Percentiles rank a stretch among this genome's conserved stretches.
These are phyloP conservation scores for Solanum rostratum DNA, from an alignment of 257 asterid genomes.

Conservation along the genomic window DNA sequence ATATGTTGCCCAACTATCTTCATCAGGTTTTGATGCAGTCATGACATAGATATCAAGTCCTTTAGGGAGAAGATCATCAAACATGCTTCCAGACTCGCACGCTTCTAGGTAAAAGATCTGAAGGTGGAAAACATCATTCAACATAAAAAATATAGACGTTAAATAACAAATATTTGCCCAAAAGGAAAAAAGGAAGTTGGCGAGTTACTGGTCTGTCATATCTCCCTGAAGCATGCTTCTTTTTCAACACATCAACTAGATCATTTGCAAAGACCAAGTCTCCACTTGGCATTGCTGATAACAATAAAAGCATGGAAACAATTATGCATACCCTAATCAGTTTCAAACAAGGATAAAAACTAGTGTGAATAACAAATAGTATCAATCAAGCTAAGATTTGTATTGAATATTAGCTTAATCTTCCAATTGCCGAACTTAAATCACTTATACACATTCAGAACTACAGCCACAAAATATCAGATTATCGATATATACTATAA, in stretches of 20 bases:
- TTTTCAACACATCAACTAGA: slow-evolving; percentile 41
- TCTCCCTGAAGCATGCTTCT: slow-evolving; percentile 73
- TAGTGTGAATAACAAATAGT: background rate
- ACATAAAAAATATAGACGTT: background rate
- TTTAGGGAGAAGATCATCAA: slow-evolving; percentile 84
- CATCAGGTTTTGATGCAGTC: slow-evolving; percentile 88
- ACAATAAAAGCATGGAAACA: background rate
- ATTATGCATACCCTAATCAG: background rate
- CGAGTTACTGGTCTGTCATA: slow-evolving; percentile 68
- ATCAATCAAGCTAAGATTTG: background rate
- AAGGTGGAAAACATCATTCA: background rate
- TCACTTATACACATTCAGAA: background rate
- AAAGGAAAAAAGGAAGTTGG: background rate
- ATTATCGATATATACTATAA: too few species aligned
- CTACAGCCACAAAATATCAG: background rate
- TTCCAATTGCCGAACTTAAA: background rate
- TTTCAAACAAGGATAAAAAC: background rate
- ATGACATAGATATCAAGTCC: slow-evolving; percentile 79
- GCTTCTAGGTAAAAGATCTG: slow-evolving; percentile 92
- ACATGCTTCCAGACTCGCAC: slow-evolving; percentile 93
- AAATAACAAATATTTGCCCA: background rate
- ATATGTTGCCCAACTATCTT: slow-evolving; percentile 91
- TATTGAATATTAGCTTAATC: background rate
- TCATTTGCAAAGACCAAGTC: slow-evolving; percentile 68
- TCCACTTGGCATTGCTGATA: slow-evolving; percentile 65